phyloP scores from a whole-genome alignment of 208 protist genomes.

The Leishmania tropica region DNA sequence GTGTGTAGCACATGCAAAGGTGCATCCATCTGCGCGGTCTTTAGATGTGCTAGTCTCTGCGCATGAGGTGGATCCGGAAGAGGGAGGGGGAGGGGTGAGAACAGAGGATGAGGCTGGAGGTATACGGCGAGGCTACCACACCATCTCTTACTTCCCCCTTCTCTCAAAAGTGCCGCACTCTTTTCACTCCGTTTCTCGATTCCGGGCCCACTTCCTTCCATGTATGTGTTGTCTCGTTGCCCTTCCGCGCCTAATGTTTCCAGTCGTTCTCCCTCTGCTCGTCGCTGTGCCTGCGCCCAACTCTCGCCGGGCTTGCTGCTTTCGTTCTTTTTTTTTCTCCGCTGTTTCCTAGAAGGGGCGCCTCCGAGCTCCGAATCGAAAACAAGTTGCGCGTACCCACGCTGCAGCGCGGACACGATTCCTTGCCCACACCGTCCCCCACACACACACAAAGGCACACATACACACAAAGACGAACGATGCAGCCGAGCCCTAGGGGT shows the following conservation, averaged over 20 bases:
- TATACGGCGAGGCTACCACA: neutral
- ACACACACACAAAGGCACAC: neutral
- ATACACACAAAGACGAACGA: neutral
- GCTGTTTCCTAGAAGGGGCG: neutral
- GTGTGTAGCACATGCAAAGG: neutral
- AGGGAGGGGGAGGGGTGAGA: neutral
- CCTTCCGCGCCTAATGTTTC: neutral
- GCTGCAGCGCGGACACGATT: neutral
- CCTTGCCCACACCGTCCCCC: no score
- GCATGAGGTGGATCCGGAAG: neutral
- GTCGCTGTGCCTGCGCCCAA: neutral
- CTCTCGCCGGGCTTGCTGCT: neutral
- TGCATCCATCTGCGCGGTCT: neutral
- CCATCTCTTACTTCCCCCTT: neutral
- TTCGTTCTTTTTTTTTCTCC: neutral
- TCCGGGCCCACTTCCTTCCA: neutral
- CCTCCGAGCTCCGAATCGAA: neutral
- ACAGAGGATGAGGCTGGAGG: neutral
- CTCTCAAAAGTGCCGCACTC: neutral
- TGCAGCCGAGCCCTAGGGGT: conserved; percentile 10
- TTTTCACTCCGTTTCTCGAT: neutral
- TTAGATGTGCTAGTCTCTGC: neutral
- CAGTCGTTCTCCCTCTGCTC: neutral
- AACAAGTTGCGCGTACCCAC: neutral
- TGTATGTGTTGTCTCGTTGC: neutral